Percentiles rank a stretch among this genome's conserved stretches.
These are phyloP conservation scores for Tetrapisispora pingtungensis DNA, from an alignment of 805 yeast species.

Conservation along the genomic window DNA sequence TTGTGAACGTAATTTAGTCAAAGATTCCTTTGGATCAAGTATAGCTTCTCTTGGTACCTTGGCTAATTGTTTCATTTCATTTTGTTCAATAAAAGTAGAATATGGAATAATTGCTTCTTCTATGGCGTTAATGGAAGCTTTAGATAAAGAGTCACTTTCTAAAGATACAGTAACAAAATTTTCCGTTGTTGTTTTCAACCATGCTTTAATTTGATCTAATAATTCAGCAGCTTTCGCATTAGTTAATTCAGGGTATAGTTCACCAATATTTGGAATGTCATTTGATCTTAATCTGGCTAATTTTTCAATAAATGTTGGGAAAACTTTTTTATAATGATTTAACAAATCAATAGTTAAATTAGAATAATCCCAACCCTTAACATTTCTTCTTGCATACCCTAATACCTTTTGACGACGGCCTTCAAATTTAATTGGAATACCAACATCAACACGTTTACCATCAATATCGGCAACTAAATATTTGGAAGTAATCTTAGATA, in stretches of 20 bases:
- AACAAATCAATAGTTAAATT: conserved; percentile 61
- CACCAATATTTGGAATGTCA: conserved; percentile 23
- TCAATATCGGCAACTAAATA: conserved; percentile 48
- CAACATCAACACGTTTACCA: conserved; percentile 54
- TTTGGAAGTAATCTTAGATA: conserved; percentile 71
- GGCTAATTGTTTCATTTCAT: conserved; percentile 48
- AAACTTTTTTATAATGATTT: conserved; percentile 47
- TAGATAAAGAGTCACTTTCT: conserved; percentile 70
- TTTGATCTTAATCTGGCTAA: conserved; percentile 22
- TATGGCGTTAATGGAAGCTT: conserved; percentile 51
- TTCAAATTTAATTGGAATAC: conserved; percentile 78
- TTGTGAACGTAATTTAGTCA: conserved; percentile 63
- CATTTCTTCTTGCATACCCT: conserved; percentile 67
- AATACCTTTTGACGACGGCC: conserved; percentile 69
- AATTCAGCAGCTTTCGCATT: conserved; percentile 20
- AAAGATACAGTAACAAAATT: conserved; percentile 56
- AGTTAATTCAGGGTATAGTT: conserved; percentile 30
- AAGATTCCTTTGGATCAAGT: conserved; percentile 63
- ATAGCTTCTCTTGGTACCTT: conserved; percentile 82
- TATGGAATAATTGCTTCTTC: conserved; percentile 49
- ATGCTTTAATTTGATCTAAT: conserved; percentile 26
- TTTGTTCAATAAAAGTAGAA: conserved; percentile 35
- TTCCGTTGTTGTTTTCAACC: conserved; percentile 43
- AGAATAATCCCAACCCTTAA: conserved; percentile 74
- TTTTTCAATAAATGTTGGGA: conserved; percentile 49